Evolutionary conservation across 2,329 filamentous ascomycete species (phyloP).

Genomic region (Dactylellina haptotyla): DNA sequence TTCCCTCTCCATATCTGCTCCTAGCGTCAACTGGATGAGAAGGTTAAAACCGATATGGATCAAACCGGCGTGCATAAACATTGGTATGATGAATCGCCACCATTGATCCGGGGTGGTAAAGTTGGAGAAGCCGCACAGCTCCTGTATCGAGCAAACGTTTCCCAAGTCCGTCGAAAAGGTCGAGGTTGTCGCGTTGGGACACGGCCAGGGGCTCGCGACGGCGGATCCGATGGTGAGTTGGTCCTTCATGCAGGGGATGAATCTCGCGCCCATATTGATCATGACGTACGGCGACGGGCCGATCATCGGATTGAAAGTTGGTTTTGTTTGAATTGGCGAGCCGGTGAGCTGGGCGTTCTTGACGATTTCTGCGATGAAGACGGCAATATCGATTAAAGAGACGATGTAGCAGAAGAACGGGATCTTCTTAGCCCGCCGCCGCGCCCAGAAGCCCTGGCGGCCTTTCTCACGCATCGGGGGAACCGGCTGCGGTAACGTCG

Average conservation of each 20-base stretch:
- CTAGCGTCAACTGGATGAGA: conserved; percentile 87
- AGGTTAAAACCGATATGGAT: conserved; percentile 97
- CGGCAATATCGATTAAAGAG: conserved; percentile 77
- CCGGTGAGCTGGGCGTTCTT: conserved; percentile 74
- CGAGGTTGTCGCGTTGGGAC: conserved; percentile 78
- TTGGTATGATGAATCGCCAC: conserved; percentile 94
- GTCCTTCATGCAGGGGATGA: conserved; percentile 93
- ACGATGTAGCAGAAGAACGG: conserved; percentile 72
- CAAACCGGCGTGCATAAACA: conserved; percentile 92
- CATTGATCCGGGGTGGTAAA: conserved; percentile 83
- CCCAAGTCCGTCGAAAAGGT: conserved; percentile 61
- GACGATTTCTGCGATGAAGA: conserved; percentile 89
- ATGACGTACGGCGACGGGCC: conserved; percentile 88
- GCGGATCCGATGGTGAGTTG: conserved; percentile 72
- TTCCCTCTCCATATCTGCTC: conserved; percentile 87
- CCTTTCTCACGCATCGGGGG: conserved; percentile 47
- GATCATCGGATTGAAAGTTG: conserved; percentile 95
- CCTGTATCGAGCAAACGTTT: conserved; percentile 75
- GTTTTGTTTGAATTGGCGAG: conserved; percentile 69
- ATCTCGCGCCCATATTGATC: conserved; percentile 97
- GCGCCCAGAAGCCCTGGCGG: conserved; percentile 30
- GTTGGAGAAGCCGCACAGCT: conserved; percentile 81
- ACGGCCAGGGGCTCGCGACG: conserved; percentile 73
- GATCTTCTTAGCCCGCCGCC: conserved; percentile 28
- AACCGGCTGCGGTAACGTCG: conserved; percentile 26